Conservation (phyloP, 768 basidiomycete genomes). For the Fistulinella prunicolor region DNA sequence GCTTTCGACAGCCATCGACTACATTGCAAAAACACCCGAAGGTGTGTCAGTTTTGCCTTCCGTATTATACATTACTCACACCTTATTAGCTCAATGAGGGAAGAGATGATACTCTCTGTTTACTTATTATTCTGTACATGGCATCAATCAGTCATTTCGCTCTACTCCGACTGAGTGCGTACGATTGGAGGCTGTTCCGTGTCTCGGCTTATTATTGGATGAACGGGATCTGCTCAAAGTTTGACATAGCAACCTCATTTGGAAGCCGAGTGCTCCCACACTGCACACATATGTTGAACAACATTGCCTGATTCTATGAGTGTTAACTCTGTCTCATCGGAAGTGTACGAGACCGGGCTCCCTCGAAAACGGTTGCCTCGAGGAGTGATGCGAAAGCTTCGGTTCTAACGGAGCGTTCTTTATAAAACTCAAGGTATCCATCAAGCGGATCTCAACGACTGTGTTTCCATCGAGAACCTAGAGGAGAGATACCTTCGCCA, state of each 20-base stretch:
- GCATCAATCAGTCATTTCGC: slow-evolving; percentile 15
- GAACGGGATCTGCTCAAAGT: slow-evolving; percentile 8
- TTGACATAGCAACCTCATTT: slow-evolving; percentile 5
- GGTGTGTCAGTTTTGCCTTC: slow-evolving; percentile 43
- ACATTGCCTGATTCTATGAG: too few species aligned
- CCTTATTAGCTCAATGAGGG: slow-evolving; percentile 45
- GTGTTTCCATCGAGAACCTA: too few species aligned
- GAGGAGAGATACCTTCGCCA: too few species aligned
- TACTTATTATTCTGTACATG: slow-evolving; percentile 17
- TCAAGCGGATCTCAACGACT: too few species aligned
- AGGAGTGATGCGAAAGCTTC: too few species aligned
- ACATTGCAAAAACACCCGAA: slow-evolving; percentile 90
- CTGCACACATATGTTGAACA: too few species aligned
- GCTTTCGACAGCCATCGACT: slow-evolving; percentile 81
- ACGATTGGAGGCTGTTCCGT: background rate
- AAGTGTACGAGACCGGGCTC: too few species aligned
- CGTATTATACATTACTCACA: slow-evolving; percentile 9
- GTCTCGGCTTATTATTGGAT: background rate
- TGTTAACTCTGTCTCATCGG: too few species aligned
- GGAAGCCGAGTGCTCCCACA: too few species aligned
- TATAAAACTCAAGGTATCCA: too few species aligned
- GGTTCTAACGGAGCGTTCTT: too few species aligned
- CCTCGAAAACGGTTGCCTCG: too few species aligned
- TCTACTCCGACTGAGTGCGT: background rate
- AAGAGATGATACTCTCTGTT: slow-evolving; percentile 6